phyloP scores from a whole-genome alignment of 1,284 basidiomycete genomes.

The Psilocybe mexicana region DNA sequence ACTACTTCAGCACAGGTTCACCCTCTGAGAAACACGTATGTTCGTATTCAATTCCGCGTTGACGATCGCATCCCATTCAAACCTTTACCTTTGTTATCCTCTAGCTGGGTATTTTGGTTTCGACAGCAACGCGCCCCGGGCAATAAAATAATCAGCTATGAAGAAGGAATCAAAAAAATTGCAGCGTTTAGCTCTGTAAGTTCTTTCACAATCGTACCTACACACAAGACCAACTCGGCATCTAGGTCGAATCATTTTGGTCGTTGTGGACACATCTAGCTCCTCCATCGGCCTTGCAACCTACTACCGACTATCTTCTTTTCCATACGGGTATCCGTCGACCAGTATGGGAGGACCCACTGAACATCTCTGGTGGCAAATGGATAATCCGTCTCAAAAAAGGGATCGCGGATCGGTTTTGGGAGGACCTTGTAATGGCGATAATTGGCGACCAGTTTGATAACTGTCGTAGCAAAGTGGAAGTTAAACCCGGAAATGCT shows the following conservation, averaged over 20 bases:
- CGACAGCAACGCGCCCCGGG: conserved; percentile 80
- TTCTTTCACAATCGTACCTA: conserved; percentile 3
- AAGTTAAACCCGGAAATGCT: conserved; percentile 16
- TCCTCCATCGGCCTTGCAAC: conserved; percentile 68
- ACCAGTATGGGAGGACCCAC: conserved; percentile 89
- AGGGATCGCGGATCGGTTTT: conserved; percentile 77
- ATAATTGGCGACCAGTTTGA: conserved; percentile 81
- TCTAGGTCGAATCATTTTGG: conserved; percentile 82
- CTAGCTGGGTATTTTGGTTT: conserved; percentile 85
- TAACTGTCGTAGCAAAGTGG: conserved; percentile 45
- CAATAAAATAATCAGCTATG: conserved; percentile 78
- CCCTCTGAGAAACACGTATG: conserved; percentile 83
- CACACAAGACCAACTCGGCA: conserved; percentile 10
- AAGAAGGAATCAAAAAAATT: conserved; percentile 86
- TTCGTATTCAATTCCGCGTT: conserved; percentile 48
- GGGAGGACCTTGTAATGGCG: conserved; percentile 80
- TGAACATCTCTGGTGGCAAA: conserved; percentile 87
- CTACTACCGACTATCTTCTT: conserved; percentile 83
- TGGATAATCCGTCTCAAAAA: conserved; percentile 88
- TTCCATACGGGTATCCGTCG: conserved; percentile 81
- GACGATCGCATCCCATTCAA: conserved; percentile 27
- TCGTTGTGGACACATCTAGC: conserved; percentile 79
- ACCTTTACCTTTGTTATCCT: conserved; percentile 16
- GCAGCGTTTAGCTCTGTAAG: conserved; percentile 74
- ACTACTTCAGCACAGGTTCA: conserved; percentile 47